Evolutionary conservation across 129 eudicot species (phyloP), one percentile per base, ranked within the genome.

Genomic region (Silybum marianum): DNA sequence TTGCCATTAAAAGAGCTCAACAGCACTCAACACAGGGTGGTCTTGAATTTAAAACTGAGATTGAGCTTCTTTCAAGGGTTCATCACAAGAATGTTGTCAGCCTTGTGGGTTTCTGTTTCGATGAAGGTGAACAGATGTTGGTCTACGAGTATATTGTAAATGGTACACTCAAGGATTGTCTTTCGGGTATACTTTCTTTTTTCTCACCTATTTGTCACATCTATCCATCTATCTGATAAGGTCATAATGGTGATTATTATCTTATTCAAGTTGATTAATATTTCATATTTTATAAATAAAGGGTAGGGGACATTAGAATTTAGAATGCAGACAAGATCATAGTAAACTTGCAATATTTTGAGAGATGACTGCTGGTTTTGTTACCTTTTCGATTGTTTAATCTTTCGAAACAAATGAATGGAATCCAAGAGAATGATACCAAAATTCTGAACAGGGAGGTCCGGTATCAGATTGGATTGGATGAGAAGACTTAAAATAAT

Each of bases 51-150:
- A 95, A 95, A 87, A 95, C 90, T 24, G 99, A 95, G 91, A 95
- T 95, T n/a, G 99, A 95, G 89, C 99, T 95, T 78, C 94, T 95
- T 79, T 95, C 99, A 23, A 87, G 99, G 54, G 97, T 95, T 83
- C 99, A 95, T 84, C 99, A 95, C 89, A 92, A 92, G 90, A 95
- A 95, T 71, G 90, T 95, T 69, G 99, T 95, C 54, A 74, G 89
- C 67, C 93, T 95, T 19, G 83, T 92, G 1, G 99, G 99, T 73
- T 95, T 92, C 79, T 95, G 97, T 82, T 95, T 90, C 8, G 93
- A 90, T 68, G 88, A 81, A 75, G 92, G 85, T 40, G 99, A 92
- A 86, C 94, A 90, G 42, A 89, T 92, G 90, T 82, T 94, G 82
- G 92, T 94, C 46, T 94, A 94, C 48, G 98, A 94, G 88, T 94